Evolutionary conservation across 2,329 filamentous ascomycete species (phyloP).

Genomic region (Fusarium incarnatum): DNA sequence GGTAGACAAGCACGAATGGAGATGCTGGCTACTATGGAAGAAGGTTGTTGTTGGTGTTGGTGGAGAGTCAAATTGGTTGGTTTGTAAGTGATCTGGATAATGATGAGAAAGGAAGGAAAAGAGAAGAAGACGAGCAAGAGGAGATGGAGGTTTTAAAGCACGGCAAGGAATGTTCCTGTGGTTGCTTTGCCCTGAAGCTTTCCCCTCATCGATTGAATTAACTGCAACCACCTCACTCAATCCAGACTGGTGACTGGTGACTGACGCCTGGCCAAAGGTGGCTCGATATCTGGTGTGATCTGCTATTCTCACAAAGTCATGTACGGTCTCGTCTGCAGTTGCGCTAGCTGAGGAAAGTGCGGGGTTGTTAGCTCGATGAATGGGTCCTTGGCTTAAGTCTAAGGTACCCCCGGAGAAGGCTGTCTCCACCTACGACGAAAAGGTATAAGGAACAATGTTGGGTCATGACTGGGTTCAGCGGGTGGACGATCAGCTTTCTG

Average conservation of each 20-base stretch:
- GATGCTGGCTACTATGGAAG: constrained; percentile 28
- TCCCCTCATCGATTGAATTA: constrained; percentile 40
- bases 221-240: constrained; percentile 35
- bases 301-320: constrained; percentile 32
- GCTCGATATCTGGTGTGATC: constrained; percentile 35
- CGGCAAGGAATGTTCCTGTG: constrained; percentile 31
- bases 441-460: constrained; percentile 27
- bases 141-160: constrained; percentile 44
- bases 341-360: constrained; percentile 35
- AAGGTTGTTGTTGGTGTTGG: constrained; percentile 17
- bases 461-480: constrained; percentile 12
- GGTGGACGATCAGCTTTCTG: constrained; percentile 32
- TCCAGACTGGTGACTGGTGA: constrained; percentile 14
- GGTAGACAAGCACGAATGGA: constrained; percentile 32
- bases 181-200: constrained; percentile 30
- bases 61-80: constrained; percentile 37
- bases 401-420: constrained; percentile 8
- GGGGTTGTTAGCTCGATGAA: constrained; percentile 30
- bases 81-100: constrained; percentile 37
- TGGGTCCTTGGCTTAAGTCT: constrained; percentile 23
- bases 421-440: not conserved
- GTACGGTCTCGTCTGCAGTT: constrained; percentile 22
- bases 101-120: constrained; percentile 42
- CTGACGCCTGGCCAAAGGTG: constrained; percentile 29
- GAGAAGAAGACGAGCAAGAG: constrained; percentile 37